Base-by-base conservation (phyloP, 371 early-diverging fungal genomes). In the Blastocladiella emersonii region DNA sequence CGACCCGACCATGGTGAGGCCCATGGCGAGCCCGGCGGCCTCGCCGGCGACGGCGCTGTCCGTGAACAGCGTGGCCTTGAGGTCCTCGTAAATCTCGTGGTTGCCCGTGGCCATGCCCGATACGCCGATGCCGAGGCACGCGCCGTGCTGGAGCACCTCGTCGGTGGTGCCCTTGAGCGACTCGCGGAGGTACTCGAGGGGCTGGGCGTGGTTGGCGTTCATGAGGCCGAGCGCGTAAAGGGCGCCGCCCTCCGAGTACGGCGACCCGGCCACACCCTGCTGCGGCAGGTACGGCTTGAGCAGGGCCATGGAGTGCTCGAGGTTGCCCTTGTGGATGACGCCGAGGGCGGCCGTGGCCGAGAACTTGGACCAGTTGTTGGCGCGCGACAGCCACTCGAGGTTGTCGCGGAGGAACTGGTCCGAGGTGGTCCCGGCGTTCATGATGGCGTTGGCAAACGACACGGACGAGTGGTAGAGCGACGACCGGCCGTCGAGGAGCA, bases 351-450 rank as follows among this genome's bases (percentile, higher is more conserved):
- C 97, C 8, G 98, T 93, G 7, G 98, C 98, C 63, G 92, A 89
- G 76, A 99, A 99, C 77, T 96, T 98, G 49, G 93, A 87, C 99
- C 99, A 99, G 79, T 96, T 96, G 61, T 89, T 93, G 34, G 98
- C 93, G 65, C 96, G 85, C 25, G 91, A 85, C 57, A 99, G 83
- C 95, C 98, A 95, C 69, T 98, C 98, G 60, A 97, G 76, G 73
- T 97, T 99, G 65, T 92, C 90, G 61, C 99, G 84, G 70, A 98
- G 81, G 68, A 99, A 97, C 63, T 93, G 91, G 71, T 99, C 99
- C 67, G 92, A 91, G 4, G 98, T 97, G 10, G 99, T 99, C 63
- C 98, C 98, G 27, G 93, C 88, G 70, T 93, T 91, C 95, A 97
- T 94, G 66, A 98, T 89, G 0, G 98, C 95, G 66, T 99, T 98